Base-by-base conservation (phyloP, 116 monocot genomes). In the Dioscorea cayenensis region DNA sequence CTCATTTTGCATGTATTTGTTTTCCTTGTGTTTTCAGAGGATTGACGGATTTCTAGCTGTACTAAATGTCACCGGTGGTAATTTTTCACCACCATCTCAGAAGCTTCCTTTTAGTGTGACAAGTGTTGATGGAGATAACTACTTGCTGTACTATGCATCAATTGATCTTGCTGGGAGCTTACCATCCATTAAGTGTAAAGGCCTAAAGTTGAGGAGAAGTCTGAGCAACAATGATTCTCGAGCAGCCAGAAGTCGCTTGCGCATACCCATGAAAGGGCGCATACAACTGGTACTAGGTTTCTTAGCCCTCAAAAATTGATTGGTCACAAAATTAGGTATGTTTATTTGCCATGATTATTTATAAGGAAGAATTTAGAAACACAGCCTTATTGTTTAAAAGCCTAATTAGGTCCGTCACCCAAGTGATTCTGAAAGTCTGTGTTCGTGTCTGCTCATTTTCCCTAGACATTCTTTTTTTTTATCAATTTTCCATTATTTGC, bases 21-120 rank as follows among this genome's bases (percentile, higher is more conserved):
- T 58, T 29, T 79, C 32, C 48, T 52, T 65, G 28, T 73, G 18
- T 77, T 48, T 79, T 71, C 96, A 92, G 96, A 92, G 60, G 49
- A 82, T 96, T 74, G 90, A 96, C 74, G 96, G 96, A 12, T 96
- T 96, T 76, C 60, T 96, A n/a, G 96, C 96, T 36, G 86, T 96
- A 59, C 64, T 96, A 70, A 96, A 84, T 81, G 62, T 96, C 20
- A 92, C 85, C 69, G 79, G 92, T 38, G 96, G 92, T 14, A 86
- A 64, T 73, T 92, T 92, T 70, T 88, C 85, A 12, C 86, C 87
- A 36, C 79, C 82, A 49, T 73, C 86, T 70, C 85, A 86, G 74
- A 96, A 96, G 69, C 92, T 96, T 77, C 92, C 96, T 22, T 96
- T 96, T 73, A 69, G 84, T 67, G 92, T 90, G 59, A 83, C 88